These are phyloP conservation scores for Auriscalpium microsporum DNA, from an alignment of 768 basidiomycete genomes.

Conservation along the genomic window DNA sequence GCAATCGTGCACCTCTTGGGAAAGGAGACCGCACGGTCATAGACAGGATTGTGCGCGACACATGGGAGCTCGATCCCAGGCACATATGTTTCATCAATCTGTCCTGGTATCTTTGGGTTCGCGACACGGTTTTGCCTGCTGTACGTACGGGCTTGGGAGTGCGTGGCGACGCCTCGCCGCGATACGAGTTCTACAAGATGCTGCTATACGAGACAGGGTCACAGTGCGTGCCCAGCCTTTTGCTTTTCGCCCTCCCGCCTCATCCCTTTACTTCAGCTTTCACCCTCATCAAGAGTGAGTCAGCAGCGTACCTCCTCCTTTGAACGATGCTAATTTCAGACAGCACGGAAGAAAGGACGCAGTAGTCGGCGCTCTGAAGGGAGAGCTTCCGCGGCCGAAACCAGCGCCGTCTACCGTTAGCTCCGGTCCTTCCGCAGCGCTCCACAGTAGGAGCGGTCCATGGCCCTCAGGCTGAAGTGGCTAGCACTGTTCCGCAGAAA, in stretches of 20 bases:
- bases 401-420: not conserved
- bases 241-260: not conserved
- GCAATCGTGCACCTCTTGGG: not conserved
- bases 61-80: not conserved
- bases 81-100: not conserved
- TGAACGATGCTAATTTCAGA: not conserved
- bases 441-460: not conserved
- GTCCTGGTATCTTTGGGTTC: not conserved
- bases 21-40: not conserved
- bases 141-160: not conserved
- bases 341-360: constrained; percentile 34
- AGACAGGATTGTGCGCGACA: not conserved
- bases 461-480: not conserved
- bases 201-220: not conserved
- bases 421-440: not conserved
- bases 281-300: not conserved
- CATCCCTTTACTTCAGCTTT: not conserved
- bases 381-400: not conserved
- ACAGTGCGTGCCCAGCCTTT: not conserved
- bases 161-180: no score
- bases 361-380: not conserved
- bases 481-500: not conserved
- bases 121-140: not conserved
- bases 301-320: not conserved
- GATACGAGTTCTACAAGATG: not conserved